A percentile compares a stretch with the other conserved stretches of the same genome.
Evolutionary conservation across 495 filamentous ascomycete genomes (phyloP).

Genomic region (Aspergillus carlsbadensis): DNA sequence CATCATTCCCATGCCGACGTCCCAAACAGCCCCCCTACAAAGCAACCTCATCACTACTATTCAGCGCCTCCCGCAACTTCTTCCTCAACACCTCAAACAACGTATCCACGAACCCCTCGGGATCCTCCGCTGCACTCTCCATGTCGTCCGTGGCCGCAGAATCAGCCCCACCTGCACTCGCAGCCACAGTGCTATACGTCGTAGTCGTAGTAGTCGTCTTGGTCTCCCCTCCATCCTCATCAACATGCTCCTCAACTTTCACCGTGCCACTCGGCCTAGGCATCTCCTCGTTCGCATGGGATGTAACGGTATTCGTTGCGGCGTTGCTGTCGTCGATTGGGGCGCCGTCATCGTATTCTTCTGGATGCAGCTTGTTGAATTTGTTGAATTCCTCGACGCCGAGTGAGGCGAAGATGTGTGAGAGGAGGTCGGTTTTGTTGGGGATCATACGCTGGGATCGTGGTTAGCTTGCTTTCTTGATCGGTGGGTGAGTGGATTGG

Average conservation of each 20-base stretch:
- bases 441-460: slow-evolving; percentile 33
- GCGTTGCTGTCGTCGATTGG: slow-evolving; percentile 16
- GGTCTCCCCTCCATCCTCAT: background rate
- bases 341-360: background rate
- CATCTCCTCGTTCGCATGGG: background rate
- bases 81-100: slow-evolving; percentile 21
- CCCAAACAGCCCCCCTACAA: too few species aligned
- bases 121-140: slow-evolving; percentile 20
- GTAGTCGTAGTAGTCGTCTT: too few species aligned
- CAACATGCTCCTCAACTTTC: background rate
- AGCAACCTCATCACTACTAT: slow-evolving; percentile 37
- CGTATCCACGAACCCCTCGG: slow-evolving; percentile 21
- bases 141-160: background rate
- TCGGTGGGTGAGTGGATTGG: background rate
- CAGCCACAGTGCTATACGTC: background rate
- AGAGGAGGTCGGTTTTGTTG: slow-evolving; percentile 20
- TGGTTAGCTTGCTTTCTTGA: background rate
- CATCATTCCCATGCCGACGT: too few species aligned
- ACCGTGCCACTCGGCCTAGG: background rate
- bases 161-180: too few species aligned
- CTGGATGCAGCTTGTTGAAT: slow-evolving; percentile 16
- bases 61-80: slow-evolving; percentile 23
- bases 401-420: slow-evolving; percentile 20
- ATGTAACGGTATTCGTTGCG: background rate
- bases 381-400: slow-evolving; percentile 20